These are phyloP conservation scores for Trametes hirsuta DNA, from an alignment of 1,284 basidiomycete genomes.

Conservation along the genomic window DNA sequence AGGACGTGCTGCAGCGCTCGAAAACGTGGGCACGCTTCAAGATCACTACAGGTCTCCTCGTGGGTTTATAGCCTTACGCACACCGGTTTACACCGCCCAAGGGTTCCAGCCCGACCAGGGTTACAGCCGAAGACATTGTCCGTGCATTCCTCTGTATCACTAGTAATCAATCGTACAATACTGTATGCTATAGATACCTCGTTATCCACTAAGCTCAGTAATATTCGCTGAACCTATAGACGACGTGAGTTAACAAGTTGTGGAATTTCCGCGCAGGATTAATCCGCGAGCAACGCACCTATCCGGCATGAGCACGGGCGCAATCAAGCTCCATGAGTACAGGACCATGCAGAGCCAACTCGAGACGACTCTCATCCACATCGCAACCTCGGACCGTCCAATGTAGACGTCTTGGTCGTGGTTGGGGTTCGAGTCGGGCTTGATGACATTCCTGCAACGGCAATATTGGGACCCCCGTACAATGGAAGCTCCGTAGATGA, in stretches of 20 bases:
- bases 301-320: constrained; percentile 89
- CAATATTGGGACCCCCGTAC: not conserved
- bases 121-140: not conserved
- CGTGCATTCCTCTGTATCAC: not conserved
- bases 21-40: constrained; percentile 39
- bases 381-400: constrained; percentile 92
- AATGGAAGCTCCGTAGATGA: not conserved
- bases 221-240: constrained; percentile 28
- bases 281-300: constrained; percentile 46
- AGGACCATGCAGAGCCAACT: constrained; percentile 93
- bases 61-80: not conserved
- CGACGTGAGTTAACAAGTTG: not conserved
- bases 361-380: constrained; percentile 99
- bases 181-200: constrained; percentile 1
- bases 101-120: not conserved
- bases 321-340: constrained; percentile 90
- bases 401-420: constrained; percentile 87
- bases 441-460: constrained; percentile 70
- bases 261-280: not conserved
- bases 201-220: not conserved
- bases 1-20: constrained; percentile 37
- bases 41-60: constrained; percentile 26
- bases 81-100: not conserved
- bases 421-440: constrained; percentile 46
- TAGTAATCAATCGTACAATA: constrained; percentile 12